phyloP scores from a whole-genome alignment of 352 stramenopile genomes.

The Phytophthora meadii region DNA sequence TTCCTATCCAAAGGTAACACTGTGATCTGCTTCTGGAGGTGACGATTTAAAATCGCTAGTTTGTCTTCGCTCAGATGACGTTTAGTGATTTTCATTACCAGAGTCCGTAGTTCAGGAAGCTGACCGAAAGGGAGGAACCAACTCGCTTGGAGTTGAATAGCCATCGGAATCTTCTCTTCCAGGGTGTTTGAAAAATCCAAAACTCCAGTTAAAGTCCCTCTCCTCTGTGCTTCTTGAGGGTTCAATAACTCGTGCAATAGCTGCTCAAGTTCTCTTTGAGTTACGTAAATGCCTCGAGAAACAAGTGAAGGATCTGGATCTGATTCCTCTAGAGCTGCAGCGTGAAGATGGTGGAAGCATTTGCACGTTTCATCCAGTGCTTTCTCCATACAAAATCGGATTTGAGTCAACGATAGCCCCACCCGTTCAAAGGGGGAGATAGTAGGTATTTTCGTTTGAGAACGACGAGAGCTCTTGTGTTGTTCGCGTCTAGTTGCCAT shows the following conservation, averaged over 20 bases:
- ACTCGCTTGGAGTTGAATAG: conserved; percentile 51
- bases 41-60: conserved; percentile 52
- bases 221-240: conserved; percentile 26
- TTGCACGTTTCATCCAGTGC: conserved; percentile 50
- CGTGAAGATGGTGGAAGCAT: conserved; percentile 53
- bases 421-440: conserved; percentile 46
- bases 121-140: conserved; percentile 77
- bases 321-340: conserved; percentile 11
- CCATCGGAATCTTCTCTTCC: conserved; percentile 24
- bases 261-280: conserved; percentile 61
- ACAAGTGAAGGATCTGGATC: conserved; percentile 5
- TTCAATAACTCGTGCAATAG: conserved; percentile 42
- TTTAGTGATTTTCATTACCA: conserved; percentile 65
- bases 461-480: conserved; percentile 1
- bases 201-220: conserved; percentile 12
- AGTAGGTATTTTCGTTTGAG: conserved; percentile 7
- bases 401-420: conserved; percentile 53
- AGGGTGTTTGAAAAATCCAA: conserved; percentile 20
- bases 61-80: conserved; percentile 63
- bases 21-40: conserved; percentile 58
- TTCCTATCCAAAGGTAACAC: conserved; percentile 44
- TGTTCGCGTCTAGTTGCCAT: conserved; percentile 1
- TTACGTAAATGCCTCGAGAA: conserved; percentile 53
- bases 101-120: conserved; percentile 43
- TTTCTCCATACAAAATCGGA: conserved; percentile 65